These are phyloP conservation scores for Cystobasidium slooffiae DNA, from an alignment of 1,284 basidiomycete species.

Conservation along the genomic window DNA sequence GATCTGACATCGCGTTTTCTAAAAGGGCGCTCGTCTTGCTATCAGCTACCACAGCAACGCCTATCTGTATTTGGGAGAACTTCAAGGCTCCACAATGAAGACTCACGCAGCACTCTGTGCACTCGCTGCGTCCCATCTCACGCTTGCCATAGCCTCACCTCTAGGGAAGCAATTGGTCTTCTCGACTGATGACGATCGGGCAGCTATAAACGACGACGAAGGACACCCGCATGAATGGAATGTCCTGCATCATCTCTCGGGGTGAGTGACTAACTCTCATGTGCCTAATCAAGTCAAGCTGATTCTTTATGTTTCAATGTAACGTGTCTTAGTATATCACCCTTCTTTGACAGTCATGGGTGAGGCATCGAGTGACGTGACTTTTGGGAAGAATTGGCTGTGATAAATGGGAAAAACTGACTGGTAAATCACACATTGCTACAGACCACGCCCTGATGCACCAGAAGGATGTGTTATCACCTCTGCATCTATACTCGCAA, in stretches of 20 bases:
- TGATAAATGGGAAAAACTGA: neutral
- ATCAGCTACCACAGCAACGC: too few species aligned
- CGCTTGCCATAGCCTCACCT: constrained; percentile 6
- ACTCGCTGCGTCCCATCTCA: neutral
- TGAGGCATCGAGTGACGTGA: constrained; percentile 17
- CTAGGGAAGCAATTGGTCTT: constrained; percentile 18
- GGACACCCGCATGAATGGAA: constrained; percentile 28
- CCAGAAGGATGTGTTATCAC: constrained; percentile 51
- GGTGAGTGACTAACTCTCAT: neutral
- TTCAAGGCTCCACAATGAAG: neutral
- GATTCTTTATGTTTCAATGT: neutral
- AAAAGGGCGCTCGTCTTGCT: too few species aligned
- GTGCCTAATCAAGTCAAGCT: neutral
- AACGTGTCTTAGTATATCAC: constrained; percentile 17
- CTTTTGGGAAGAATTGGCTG: too few species aligned
- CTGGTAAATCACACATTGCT: neutral
- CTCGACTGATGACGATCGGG: neutral
- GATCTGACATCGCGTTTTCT: too few species aligned
- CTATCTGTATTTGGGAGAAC: too few species aligned
- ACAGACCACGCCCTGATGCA: constrained; percentile 43
- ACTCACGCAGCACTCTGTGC: constrained; percentile 11
- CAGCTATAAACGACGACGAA: neutral
- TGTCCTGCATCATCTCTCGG: constrained; percentile 41
- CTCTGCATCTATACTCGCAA: constrained; percentile 50
- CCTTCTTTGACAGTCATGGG: constrained; percentile 38